phyloP scores from a whole-genome alignment of 2,329 filamentous ascomycete genomes.

The Pseudopithomyces maydicus region DNA sequence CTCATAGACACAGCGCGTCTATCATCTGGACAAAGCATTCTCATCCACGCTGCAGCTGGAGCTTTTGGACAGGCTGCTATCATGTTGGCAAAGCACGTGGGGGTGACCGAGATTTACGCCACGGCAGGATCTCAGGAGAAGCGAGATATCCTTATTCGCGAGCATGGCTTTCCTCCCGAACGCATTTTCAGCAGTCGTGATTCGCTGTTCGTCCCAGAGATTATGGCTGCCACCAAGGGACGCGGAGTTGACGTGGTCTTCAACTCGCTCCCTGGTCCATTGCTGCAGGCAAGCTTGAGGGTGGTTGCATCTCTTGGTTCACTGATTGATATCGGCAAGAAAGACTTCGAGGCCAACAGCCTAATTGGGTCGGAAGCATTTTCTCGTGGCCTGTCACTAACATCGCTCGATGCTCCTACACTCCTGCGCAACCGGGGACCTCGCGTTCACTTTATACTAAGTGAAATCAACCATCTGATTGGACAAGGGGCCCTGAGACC shows the following conservation, averaged over 20 bases:
- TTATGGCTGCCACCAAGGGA: not conserved
- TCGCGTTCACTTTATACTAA: not conserved
- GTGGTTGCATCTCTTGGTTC: conserved; percentile 44
- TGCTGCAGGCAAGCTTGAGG: conserved; percentile 46
- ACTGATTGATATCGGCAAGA: conserved; percentile 12
- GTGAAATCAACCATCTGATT: not conserved
- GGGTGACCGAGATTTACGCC: not conserved
- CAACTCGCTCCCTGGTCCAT: conserved; percentile 26
- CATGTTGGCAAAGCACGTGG: not conserved
- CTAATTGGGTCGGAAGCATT: not conserved
- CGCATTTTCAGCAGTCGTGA: not conserved
- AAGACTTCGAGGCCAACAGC: conserved; percentile 5
- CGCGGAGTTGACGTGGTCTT: conserved; percentile 13
- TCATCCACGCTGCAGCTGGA: not conserved
- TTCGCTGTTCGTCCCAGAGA: not conserved
- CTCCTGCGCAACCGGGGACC: not conserved
- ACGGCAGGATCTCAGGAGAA: not conserved
- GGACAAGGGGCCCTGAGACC: not conserved
- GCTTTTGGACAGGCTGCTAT: not conserved
- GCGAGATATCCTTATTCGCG: not conserved
- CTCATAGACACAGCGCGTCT: not conserved
- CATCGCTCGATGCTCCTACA: not conserved
- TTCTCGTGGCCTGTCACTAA: not conserved
- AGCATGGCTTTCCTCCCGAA: not conserved
- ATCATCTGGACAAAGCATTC: not conserved